Evolutionary conservation across 176 grass and related monocot genomes (phyloP), one percentile per base, ranked within the genome.

Genomic region (Triticum timopheevii): DNA sequence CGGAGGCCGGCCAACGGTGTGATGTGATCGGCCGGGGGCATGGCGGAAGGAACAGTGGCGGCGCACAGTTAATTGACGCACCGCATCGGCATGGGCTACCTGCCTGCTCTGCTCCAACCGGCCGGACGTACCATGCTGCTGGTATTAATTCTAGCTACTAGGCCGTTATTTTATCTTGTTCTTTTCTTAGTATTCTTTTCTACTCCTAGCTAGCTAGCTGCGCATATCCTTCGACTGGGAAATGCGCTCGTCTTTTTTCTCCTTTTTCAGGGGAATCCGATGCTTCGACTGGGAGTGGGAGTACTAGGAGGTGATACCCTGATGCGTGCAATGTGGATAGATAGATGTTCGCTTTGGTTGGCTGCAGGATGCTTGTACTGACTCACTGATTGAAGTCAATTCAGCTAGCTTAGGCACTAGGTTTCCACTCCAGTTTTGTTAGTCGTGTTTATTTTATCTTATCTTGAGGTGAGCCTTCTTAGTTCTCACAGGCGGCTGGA

Each of bases 201-300:
- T 49, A 30, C 39, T 30, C 28, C 28, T 75, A 44, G 44, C 45
- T 68, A 56, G 52, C 16, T 56, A 56, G 17, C 2, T 19, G 1
- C 54, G 6, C 22, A 20, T 45, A 28, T 75, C 42, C 30, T 61
- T 27, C 0, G 31, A 20, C 52, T 49, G 13, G 16, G 36, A 87
- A 87, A 47, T 15, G 31, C 17, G 33, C 33, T 19, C 59, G 17
- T 61, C 61, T 44, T 83, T 80, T 73, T 56, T 15, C 13, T 0
- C 54, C 54, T 20, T 8, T 72, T 73, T n/a, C 15, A 8, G 50
- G 72, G 81, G 89, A 80, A 91, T 90, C 89, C 84, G 52, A 87
- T 83, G 89, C 66, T 31, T 61, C 7, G 58, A 25, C 28, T 39
- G 52, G 69, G 49, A 49, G 15, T 19, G 40, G 47, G 13, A 54